A percentile compares a stretch with the other conserved stretches of the same genome.
These are phyloP conservation scores for Exophiala sideris DNA, from an alignment of 2,329 filamentous ascomycete species.

Conservation along the genomic window DNA sequence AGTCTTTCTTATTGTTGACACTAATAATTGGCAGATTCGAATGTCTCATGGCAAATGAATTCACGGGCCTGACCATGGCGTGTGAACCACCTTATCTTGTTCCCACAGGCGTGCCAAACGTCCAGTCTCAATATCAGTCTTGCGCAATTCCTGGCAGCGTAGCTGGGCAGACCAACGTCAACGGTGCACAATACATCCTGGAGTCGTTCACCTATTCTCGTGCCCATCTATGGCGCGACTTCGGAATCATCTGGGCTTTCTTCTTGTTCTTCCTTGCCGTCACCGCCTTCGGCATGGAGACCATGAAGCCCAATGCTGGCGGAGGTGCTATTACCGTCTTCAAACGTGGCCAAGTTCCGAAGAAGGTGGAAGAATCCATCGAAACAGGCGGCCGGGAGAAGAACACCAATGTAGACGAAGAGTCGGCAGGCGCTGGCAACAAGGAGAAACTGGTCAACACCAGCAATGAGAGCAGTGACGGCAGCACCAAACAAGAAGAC, in stretches of 20 bases:
- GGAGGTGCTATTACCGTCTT: conserved; percentile 80
- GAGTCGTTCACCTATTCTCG: conserved; percentile 54
- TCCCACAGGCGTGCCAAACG: conserved; percentile 47
- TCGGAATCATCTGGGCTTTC: conserved; percentile 73
- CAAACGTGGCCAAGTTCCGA: conserved; percentile 63
- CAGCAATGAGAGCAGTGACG: conserved; percentile 28
- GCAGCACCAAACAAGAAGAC: conserved; percentile 29
- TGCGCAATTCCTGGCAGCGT: conserved; percentile 58
- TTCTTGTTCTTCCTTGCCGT: conserved; percentile 71
- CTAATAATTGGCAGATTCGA: conserved; percentile 48
- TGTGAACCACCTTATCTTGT: conserved; percentile 57
- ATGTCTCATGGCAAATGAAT: conserved; percentile 67
- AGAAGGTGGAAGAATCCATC: conserved; percentile 55
- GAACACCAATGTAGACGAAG: conserved; percentile 51
- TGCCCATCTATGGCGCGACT: conserved; percentile 66
- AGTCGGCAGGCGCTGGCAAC: conserved; percentile 12
- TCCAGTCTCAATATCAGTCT: conserved; percentile 51
- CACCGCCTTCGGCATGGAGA: conserved; percentile 75
- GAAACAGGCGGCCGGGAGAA: conserved; percentile 46
- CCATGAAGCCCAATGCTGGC: conserved; percentile 72
- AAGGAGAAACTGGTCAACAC: conserved; percentile 24
- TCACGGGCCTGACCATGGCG: conserved; percentile 55
- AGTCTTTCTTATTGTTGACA: too few relatives aligned
- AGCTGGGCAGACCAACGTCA: conserved; percentile 52
- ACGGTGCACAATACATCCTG: conserved; percentile 56